phyloP scores from a whole-genome alignment of 176 grass and related monocot genomes.

The Saccharum officinarum region DNA sequence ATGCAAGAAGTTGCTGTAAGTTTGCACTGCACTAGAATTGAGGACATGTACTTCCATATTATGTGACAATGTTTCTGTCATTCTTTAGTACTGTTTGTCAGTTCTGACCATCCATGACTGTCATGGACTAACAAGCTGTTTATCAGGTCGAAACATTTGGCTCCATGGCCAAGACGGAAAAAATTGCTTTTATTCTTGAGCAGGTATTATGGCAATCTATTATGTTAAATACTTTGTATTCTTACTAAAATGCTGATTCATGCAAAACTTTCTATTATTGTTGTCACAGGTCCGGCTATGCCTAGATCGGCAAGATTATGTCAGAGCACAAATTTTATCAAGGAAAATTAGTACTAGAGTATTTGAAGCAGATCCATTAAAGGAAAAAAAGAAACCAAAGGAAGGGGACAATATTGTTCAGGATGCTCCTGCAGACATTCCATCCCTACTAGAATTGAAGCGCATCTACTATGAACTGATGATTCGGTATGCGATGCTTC shows the following conservation, averaged over 20 bases:
- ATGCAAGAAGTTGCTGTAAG: conserved; percentile 99
- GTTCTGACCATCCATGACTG: background rate
- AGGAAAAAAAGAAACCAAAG: conserved; percentile 93
- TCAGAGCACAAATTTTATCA: conserved; percentile 89
- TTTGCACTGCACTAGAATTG: conserved; percentile 28
- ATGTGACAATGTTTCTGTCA: background rate
- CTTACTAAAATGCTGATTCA: background rate
- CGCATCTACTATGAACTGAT: conserved; percentile 90
- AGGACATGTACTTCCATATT: background rate
- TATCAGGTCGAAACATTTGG: conserved; percentile 96
- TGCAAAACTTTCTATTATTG: background rate
- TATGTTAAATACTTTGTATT: background rate
- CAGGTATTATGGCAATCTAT: conserved; percentile 49
- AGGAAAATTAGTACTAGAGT: conserved; percentile 93
- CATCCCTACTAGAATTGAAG: conserved; percentile 84
- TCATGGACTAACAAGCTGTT: conserved; percentile 18
- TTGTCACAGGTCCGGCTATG: conserved; percentile 76
- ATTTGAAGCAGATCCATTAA: conserved; percentile 75
- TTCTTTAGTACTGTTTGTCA: background rate
- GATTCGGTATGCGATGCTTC: conserved; percentile 65
- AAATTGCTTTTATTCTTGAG: conserved; percentile 95
- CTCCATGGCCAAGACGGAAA: conserved; percentile 96
- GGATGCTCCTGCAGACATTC: conserved; percentile 85
- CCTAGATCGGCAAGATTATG: conserved; percentile 86
- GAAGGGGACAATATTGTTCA: conserved; percentile 87